Evolutionary conservation across 768 basidiomycete genomes (phyloP), one percentile per base, ranked within the genome.

Genomic region (Boletus rex-veris): DNA sequence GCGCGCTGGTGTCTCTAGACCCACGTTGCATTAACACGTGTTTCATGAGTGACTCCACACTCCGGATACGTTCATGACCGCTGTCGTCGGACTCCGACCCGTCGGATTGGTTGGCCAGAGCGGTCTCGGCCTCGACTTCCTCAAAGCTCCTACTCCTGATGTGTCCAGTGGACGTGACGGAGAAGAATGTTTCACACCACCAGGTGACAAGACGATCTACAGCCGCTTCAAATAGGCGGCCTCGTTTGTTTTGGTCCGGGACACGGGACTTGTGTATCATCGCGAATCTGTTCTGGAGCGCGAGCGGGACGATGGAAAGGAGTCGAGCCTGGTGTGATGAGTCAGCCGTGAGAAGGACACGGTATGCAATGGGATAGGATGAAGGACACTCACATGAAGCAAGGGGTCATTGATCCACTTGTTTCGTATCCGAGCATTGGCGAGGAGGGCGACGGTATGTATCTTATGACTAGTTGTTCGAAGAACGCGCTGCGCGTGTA

Each of bases 21-120:
- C 95, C 97, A 54, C 73, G 77, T 50, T 79, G 80, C 79, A 88
- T 85, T 18, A 98, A 73, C 1, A 85, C 88, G 66, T 95, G 92
- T 66, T 97, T 98, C 90, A 95, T 94, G 37, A 98, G 77, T 58
- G 91, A 93, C 66, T 95, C 94, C 14, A 79, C 75, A 47, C 84
- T 86, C 43, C 86, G 78, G 28, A 97, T 81, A 3, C 75, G 64
- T 69, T 96, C 95, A 36, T 78, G 77, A 10, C 83, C 83, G 31
- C 66, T 64, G 33, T 70, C 66, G 26, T 81, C 72, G 38, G 64
- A 53, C 57, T 82, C 75, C 28, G 74, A 60, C 47, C 78, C 74
- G 28, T 75, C 61, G 5, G 60, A 19, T 19, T 71, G 71, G 46
- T 65, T 63, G 54, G 58, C 53, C 58, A 61, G 46, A 67, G 64